Base-by-base conservation (phyloP, 306 rosid species). In the Hippophae tibetana region DNA sequence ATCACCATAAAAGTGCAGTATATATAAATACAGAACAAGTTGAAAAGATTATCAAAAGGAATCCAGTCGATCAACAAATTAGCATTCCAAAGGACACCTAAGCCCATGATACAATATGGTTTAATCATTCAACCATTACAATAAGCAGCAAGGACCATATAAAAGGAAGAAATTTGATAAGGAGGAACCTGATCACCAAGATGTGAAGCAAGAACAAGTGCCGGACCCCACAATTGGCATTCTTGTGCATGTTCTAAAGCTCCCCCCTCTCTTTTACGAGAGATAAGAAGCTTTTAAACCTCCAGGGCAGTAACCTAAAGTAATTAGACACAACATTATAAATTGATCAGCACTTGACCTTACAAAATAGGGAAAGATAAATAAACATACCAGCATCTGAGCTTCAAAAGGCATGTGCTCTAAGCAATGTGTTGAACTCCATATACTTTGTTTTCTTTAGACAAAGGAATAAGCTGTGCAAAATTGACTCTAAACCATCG, bases 161-260 rank as follows among this genome's bases (percentile, higher is more conserved):
- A 25, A 23, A 51, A 74, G 56, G 40, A 58, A 57, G 47, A 9
- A 50, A 11, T 64, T 40, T 31, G 53, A 10, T 53, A 43, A 53
- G 31, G 49, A 72, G 43, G 52, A 56, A 82, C 94, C 86, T 82
- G 74, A 46, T 82, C 84, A 63, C 94, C 86, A 73, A 85, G 89
- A 69, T 82, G 86, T 3, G 84, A 77, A 58, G 94, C 84, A 75
- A 82, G 79, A 49, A 82, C 77, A 61, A 85, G 77, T 23, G 94
- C 94, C 52, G 89, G 94, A 47, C 94, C 94, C 94, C 94, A 85
- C 74, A 85, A 62, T 14, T 85, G 94, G 58, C 94, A 86, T 77
- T 78, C 86, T 70, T 85, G 82, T 46, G 94, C 89, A 65, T 47
- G 75, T 52, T 78, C 79, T 58, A 85, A 74, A 64, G 94, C 94